Conservation (phyloP, 2,329 filamentous ascomycete species). For the Microdochium nivale region DNA sequence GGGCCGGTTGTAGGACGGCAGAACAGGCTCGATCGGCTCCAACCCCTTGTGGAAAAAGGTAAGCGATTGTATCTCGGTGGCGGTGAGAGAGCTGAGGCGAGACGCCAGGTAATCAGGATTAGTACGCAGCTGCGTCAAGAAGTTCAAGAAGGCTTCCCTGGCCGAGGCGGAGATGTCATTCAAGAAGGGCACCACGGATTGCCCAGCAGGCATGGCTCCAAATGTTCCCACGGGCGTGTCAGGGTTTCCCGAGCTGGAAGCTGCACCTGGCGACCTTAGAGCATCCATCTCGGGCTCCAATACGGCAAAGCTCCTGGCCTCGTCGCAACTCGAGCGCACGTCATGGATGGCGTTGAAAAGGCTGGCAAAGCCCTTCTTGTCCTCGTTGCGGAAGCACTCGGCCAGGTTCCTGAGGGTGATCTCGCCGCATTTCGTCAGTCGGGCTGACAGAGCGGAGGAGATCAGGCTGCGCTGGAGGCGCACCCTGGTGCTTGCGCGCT, state of each 20-base stretch:
- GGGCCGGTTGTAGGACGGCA: slow-evolving; percentile 55
- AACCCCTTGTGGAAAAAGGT: slow-evolving; percentile 70
- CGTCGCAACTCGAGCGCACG: slow-evolving; percentile 69
- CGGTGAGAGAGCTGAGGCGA: slow-evolving; percentile 66
- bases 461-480: slow-evolving; percentile 68
- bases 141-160: slow-evolving; percentile 66
- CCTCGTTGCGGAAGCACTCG: slow-evolving; percentile 69
- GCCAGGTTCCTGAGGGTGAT: slow-evolving; percentile 67
- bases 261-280: slow-evolving; percentile 40
- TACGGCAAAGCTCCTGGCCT: slow-evolving; percentile 60
- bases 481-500: slow-evolving; percentile 63
- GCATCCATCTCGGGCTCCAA: slow-evolving; percentile 65
- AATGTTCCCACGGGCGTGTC: slow-evolving; percentile 36
- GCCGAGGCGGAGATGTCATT: slow-evolving; percentile 69
- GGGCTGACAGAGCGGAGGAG: slow-evolving; percentile 65
- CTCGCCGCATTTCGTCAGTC: slow-evolving; percentile 66
- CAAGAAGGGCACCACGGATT: slow-evolving; percentile 45
- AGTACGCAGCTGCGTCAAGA: slow-evolving; percentile 73
- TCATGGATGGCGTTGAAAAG: slow-evolving; percentile 73
- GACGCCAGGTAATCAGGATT: slow-evolving; percentile 84
- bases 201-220: slow-evolving; percentile 20
- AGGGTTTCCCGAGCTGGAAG: slow-evolving; percentile 37
- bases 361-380: slow-evolving; percentile 67
- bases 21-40: slow-evolving; percentile 76
- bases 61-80: slow-evolving; percentile 68